Evolutionary conservation across 768 basidiomycete species (phyloP), one percentile per base, ranked within the genome.

Genomic region (Lentinula guzmanii): DNA sequence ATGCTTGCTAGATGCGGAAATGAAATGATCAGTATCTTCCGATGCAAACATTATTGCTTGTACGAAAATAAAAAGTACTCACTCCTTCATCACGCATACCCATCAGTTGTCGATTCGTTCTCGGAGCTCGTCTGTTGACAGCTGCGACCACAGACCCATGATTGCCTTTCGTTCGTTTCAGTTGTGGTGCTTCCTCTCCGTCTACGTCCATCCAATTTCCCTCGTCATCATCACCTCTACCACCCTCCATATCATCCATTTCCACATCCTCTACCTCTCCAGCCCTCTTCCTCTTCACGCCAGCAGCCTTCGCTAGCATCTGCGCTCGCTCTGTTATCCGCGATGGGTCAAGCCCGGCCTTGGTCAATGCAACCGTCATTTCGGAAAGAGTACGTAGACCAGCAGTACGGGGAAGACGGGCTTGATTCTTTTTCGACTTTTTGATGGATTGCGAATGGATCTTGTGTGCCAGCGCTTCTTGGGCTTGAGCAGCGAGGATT

Each of bases 261-360:
- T 89, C 90, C 71, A 83, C 80, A 63, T 60, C 59, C 33, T 76
- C 75, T 28, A 80, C 86, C 24, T 80, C 80, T 52, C 79, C 74
- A 68, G 81, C 79, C 59, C 92, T 81, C 71, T 90, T 91, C 71
- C 87, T 80, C 78, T 91, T 85, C 51, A 79, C 75, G 77, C 87
- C 67, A 79, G 79, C 62, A 83, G 82, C 28, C 74, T 93, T 93
- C 35, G 90, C 91, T 48, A 98, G 74, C 69, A 88, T 79, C 68
- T 82, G 82, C 5, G 95, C 97, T n/a, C 95, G 87, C 63, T 92
- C 91, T 72, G 94, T 83, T 66, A 99, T 87, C 54, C 83, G 82
- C 65, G 88, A 89, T 4, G 97, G 90, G 71, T 99, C 91, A 65
- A 92, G 81, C 0, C 97, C 97, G 15, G 91, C 92, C 67, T 86